Base-by-base conservation (phyloP, 768 basidiomycete species). In the Suillus hirtellus region DNA sequence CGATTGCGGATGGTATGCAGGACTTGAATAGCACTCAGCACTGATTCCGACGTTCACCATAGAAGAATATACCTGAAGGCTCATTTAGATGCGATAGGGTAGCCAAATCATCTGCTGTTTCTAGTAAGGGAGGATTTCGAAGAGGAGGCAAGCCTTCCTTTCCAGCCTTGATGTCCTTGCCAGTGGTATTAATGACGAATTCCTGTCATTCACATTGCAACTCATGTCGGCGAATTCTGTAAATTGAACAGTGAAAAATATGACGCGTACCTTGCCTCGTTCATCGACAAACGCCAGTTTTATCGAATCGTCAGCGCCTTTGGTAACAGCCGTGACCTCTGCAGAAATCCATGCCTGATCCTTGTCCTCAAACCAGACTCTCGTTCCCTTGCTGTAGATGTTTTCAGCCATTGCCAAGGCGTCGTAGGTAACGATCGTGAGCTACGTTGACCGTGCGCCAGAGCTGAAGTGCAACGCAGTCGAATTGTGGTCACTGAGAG, bases 1-100 rank as follows among this genome's bases (percentile, higher is more conserved):
- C 96, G 92, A 76, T 96, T 96, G 43, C 92, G 89, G 69, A 99
- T 98, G 52, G 96, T 96, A 73, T 99, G 96, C 34, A 99, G 83
- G 37, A 99, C 96, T 96, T 27, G 5, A 68, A 3, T 64, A 24
- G 67, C 52, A 54, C 31, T 40, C 27, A 52, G 60, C 55, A 44
- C 40, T 24, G 52, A 54, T 42, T 46, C 65, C 15, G 21, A 8
- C 19, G 8, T 24, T 38, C n/a, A 31, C 31, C 12, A 17, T 40
- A 11, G 37, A 44, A 17, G n/a, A 47, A 54, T 14, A 58, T 69
- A 96, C 96, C 96, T 70, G 92, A 93, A 60, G 97, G 96, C 76
- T 99, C 97, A 75, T 99, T 99, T 68, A 99, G 83, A 82, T 99
- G 95, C 55, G 95, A 97, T 70, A 99, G 87, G 61, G 96, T 97